phyloP scores from a whole-genome alignment of 148 eudicot species.

The Chenopodium album region DNA sequence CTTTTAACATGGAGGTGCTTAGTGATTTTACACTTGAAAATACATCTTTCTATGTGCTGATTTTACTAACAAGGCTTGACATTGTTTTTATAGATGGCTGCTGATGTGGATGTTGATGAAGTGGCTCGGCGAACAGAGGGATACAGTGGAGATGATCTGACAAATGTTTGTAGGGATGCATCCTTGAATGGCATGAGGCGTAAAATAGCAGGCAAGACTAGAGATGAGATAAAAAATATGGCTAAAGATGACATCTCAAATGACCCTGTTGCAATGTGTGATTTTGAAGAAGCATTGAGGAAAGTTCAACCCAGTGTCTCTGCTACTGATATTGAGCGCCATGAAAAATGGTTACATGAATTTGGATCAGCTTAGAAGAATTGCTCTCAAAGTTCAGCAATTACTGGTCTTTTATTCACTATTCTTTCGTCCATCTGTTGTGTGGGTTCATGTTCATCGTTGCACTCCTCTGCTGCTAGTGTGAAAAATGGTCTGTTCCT shows the following conservation, averaged over 20 bases:
- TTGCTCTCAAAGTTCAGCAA: neutral
- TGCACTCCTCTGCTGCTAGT: constrained; percentile 6
- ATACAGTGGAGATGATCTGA: constrained; percentile 97
- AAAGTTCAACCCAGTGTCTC: constrained; percentile 97
- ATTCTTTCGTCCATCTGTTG: neutral
- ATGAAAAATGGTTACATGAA: constrained; percentile 87
- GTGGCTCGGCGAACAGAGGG: constrained; percentile 93
- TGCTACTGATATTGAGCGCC: constrained; percentile 81
- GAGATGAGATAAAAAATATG: constrained; percentile 97
- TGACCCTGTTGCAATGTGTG: constrained; percentile 94
- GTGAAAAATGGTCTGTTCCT: constrained; percentile 10
- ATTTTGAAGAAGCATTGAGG: constrained; percentile 82
- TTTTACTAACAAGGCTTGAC: neutral
- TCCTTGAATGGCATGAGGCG: constrained; percentile 97
- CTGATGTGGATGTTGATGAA: constrained; percentile 80
- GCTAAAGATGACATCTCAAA: constrained; percentile 91
- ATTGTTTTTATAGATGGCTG: constrained; percentile 48
- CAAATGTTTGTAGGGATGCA: constrained; percentile 93
- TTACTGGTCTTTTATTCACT: neutral
- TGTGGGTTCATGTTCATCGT: neutral
- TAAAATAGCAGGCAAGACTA: constrained; percentile 90
- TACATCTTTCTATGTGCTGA: neutral
- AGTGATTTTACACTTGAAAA: neutral
- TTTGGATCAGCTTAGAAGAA: constrained; percentile 81
- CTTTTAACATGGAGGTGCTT: neutral